These are phyloP conservation scores for Scedosporium dehoogii DNA, from an alignment of 2,329 filamentous ascomycete genomes.

Conservation along the genomic window DNA sequence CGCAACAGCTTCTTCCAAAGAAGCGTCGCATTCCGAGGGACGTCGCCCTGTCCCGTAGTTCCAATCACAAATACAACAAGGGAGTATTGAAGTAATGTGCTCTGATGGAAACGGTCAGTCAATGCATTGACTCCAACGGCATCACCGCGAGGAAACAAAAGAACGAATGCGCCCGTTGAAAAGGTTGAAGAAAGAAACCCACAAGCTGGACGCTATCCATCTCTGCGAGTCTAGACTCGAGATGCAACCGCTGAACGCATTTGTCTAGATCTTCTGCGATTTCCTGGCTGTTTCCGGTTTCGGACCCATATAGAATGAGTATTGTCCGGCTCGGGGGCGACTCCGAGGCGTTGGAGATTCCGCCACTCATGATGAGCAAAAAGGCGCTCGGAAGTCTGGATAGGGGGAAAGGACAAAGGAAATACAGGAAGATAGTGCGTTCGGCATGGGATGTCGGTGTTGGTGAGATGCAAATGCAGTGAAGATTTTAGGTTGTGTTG, in stretches of 20 bases:
- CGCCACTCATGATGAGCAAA: neutral
- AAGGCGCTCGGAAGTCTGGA: neutral
- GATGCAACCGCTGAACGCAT: slow-evolving; percentile 66
- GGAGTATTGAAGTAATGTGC: slow-evolving; percentile 36
- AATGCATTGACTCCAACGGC: neutral
- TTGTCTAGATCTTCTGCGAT: slow-evolving; percentile 75
- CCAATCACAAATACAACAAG: slow-evolving; percentile 75
- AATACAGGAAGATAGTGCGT: neutral
- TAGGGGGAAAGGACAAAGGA: neutral
- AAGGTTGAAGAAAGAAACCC: slow-evolving; percentile 24
- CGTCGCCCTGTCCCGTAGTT: slow-evolving; percentile 89
- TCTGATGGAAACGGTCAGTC: slow-evolving; percentile 25
- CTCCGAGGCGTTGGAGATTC: neutral
- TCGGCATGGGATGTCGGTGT: neutral
- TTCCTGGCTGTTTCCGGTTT: slow-evolving; percentile 91
- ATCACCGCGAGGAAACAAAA: neutral
- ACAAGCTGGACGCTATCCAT: slow-evolving; percentile 70
- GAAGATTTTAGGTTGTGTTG: neutral
- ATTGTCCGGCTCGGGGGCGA: slow-evolving; percentile 25
- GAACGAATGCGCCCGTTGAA: neutral
- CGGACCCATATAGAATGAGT: slow-evolving; percentile 82
- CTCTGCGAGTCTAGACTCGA: slow-evolving; percentile 64
- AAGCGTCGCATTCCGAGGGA: slow-evolving; percentile 69
- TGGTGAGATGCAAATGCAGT: neutral
- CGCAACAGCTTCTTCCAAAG: slow-evolving; percentile 83